Evolutionary conservation across 2,329 filamentous ascomycete genomes (phyloP).

Genomic region (Stenocarpella maydis): DNA sequence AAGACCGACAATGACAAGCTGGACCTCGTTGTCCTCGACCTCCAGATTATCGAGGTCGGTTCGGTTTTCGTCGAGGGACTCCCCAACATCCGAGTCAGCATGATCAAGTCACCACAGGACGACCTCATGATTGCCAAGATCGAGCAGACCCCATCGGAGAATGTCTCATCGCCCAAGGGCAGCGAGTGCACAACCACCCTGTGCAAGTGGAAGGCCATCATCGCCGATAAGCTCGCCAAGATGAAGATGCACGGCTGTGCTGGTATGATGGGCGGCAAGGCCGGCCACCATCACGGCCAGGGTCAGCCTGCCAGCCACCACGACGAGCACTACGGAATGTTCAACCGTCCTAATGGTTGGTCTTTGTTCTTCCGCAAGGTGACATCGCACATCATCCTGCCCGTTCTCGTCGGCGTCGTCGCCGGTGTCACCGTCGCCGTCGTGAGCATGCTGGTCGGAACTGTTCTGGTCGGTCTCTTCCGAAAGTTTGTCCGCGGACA

Average conservation of each 20-base stretch:
- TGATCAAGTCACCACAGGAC: constrained; percentile 66
- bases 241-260: constrained; percentile 52
- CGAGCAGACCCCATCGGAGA: constrained; percentile 46
- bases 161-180: constrained; percentile 39
- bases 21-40: constrained; percentile 60
- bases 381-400: constrained; percentile 70
- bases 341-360: constrained; percentile 46
- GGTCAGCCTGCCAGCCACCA: constrained; percentile 32
- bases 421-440: constrained; percentile 69
- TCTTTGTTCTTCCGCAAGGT: constrained; percentile 62
- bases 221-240: constrained; percentile 52
- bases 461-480: constrained; percentile 66
- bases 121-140: constrained; percentile 64
- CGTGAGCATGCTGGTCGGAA: constrained; percentile 72
- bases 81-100: constrained; percentile 64
- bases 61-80: constrained; percentile 62
- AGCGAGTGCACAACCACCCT: constrained; percentile 54
- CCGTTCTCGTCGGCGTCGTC: constrained; percentile 72
- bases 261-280: constrained; percentile 43
- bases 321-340: constrained; percentile 30
- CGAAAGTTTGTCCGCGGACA: constrained; percentile 60
- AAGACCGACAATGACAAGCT: constrained; percentile 60
- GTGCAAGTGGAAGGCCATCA: constrained; percentile 63
- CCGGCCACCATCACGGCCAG: constrained; percentile 25
- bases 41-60: constrained; percentile 69